Evolutionary conservation across 176 grass and related monocot species (phyloP).

Genomic region (Carex littledalei): DNA sequence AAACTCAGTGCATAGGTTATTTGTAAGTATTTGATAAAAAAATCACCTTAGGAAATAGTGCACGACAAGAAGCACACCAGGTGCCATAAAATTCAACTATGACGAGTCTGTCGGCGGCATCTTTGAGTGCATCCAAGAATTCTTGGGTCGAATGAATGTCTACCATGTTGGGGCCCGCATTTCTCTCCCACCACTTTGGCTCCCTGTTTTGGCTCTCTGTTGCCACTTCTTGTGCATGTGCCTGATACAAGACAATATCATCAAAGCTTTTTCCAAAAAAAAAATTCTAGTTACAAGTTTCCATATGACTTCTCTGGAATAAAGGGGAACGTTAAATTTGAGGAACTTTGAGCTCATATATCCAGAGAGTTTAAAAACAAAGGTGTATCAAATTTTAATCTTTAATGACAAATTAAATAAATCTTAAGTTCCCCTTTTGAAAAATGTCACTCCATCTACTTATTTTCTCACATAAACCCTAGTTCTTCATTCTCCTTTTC

Average conservation of each 20-base stretch:
- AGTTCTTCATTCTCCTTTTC: not conserved
- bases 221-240: conserved; percentile 25
- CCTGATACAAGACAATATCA: conserved; percentile 45
- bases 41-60: conserved; percentile 84
- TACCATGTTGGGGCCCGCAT: conserved; percentile 80
- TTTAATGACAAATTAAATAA: not conserved
- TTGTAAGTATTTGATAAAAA: not conserved
- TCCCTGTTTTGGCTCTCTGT: conserved; percentile 27
- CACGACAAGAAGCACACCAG: conserved; percentile 94
- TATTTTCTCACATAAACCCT: not conserved
- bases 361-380: not conserved
- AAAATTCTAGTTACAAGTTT: not conserved
- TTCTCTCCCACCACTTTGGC: conserved; percentile 94
- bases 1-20: not conserved
- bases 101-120: conserved; percentile 74
- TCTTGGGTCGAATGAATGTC: conserved; percentile 93
- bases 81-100: conserved; percentile 89
- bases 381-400: not conserved
- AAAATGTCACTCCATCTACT: not conserved
- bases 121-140: conserved; percentile 73
- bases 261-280: not conserved
- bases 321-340: not conserved
- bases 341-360: not conserved
- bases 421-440: not conserved
- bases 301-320: not conserved